Evolutionary conservation across 768 basidiomycete species (phyloP), one percentile per base, ranked within the genome.

Genomic region (Auricularia cornea): DNA sequence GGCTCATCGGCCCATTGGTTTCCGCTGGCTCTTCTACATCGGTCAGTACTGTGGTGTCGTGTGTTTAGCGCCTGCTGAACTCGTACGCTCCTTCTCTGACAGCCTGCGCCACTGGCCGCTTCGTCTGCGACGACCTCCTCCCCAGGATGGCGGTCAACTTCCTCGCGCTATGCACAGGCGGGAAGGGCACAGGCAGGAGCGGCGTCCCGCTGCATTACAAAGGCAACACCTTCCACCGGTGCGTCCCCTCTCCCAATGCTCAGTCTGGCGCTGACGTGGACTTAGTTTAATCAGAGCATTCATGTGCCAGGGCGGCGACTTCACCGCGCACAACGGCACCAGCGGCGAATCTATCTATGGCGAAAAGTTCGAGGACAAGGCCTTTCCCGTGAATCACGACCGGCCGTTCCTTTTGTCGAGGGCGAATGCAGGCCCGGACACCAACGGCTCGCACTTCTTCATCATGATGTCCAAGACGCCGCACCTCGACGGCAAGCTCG

Each of bases 81-180:
- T 66, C 20, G 70, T 65, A 68, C 66, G 65, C 63, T 71, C 66
- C 26, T 40, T 59, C 56, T 30, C 30, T 60, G 62, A 14, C 65
- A 94, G 91, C 77, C 16, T 83, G 86, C 73, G 85, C 81, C 59
- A 90, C 90, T 41, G 77, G 86, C 60, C 88, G 90, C 60, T 95
- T 98, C 72, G 82, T 90, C 35, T 75, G 90, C 52, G 78, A 75
- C 59, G 92, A 95, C 75, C 84, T 92, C 32, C 92, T 95, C n/a
- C 95, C 96, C 28, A 94, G 89, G 78, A 97, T 95, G 2, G 88
- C 87, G 23, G 89, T 92, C 73, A 98, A 97, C 79, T 98, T 98
- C 75, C 88, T 94, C 83, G 73, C 90, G 4, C 75, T 94, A 70
- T 89, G 91, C 75, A 90, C 90, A 4, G 90, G 92, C 26, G 90